phyloP scores from a whole-genome alignment of 106 monocot genomes.

The Dioscorea alata region DNA sequence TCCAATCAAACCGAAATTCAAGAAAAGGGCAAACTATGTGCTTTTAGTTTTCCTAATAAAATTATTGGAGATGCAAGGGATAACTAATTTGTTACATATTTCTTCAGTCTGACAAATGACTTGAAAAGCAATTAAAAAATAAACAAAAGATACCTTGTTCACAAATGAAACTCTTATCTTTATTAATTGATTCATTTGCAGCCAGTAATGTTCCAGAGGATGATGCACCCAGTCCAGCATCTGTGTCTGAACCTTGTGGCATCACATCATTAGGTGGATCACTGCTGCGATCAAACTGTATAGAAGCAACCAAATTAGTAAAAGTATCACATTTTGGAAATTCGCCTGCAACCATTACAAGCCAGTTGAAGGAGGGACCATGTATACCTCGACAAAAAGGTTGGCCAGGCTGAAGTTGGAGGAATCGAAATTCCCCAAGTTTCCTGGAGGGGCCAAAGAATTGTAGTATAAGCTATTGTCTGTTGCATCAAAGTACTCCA shows the following conservation, averaged over 20 bases:
- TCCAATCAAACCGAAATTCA: neutral
- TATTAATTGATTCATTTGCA: conserved; percentile 10
- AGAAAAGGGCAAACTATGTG: too few species aligned
- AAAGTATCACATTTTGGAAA: neutral
- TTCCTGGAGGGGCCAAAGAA: conserved; percentile 10
- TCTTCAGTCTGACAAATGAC: neutral
- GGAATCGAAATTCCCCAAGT: conserved; percentile 5
- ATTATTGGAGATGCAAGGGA: neutral
- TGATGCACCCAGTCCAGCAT: conserved; percentile 13
- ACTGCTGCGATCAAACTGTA: conserved; percentile 26
- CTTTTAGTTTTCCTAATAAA: neutral
- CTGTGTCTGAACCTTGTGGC: conserved; percentile 3
- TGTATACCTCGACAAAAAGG: conserved; percentile 13
- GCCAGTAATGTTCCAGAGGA: conserved; percentile 13
- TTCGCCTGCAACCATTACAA: too few species aligned
- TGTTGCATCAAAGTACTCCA: conserved; percentile 51
- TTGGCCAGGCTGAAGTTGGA: neutral
- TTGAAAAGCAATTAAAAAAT: too few species aligned
- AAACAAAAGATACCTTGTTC: conserved; percentile 25
- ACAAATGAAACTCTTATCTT: conserved; percentile 5
- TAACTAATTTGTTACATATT: neutral
- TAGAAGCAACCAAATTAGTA: too few species aligned
- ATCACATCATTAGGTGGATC: neutral
- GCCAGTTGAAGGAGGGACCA: neutral
- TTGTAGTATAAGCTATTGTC: conserved; percentile 33